Evolutionary conservation across 192 early-diverging fungal species (phyloP).

Genomic region (Backusella psychrophila): DNA sequence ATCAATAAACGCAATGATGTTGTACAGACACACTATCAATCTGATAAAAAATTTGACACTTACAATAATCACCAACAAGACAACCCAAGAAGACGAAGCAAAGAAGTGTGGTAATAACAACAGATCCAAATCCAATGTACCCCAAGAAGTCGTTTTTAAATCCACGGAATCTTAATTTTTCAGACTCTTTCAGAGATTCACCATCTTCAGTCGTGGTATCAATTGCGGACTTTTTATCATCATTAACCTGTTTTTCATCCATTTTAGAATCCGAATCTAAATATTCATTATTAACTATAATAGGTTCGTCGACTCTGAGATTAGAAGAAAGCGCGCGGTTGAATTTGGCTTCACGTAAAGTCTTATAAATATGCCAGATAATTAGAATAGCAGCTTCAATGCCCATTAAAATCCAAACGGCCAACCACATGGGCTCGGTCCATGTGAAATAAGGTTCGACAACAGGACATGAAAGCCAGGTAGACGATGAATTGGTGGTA

Average conservation of each 20-base stretch:
- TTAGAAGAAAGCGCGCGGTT: conserved; percentile 9
- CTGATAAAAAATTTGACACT: conserved; percentile 7
- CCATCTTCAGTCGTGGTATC: neutral
- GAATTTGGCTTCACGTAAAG: conserved; percentile 19
- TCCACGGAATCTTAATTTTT: conserved; percentile 57
- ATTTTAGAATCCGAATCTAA: conserved; percentile 25
- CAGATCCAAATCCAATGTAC: conserved; percentile 43
- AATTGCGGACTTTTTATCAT: neutral
- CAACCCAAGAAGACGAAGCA: conserved; percentile 68
- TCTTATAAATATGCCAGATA: conserved; percentile 56
- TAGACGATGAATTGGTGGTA: neutral
- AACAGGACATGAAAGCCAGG: conserved; percentile 54
- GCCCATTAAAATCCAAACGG: conserved; percentile 48
- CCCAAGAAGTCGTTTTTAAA: conserved; percentile 59
- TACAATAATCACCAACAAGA: conserved; percentile 77
- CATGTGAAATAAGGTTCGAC: conserved; percentile 45
- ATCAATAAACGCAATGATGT: neutral
- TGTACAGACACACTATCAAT: neutral
- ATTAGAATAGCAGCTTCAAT: conserved; percentile 43
- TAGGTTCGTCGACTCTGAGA: conserved; percentile 15
- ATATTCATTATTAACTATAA: conserved; percentile 14
- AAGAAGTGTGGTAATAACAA: conserved; percentile 52
- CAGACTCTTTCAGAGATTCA: conserved; percentile 23
- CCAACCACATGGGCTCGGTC: conserved; percentile 52
- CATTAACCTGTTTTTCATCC: conserved; percentile 4